phyloP scores from a whole-genome alignment of 805 yeast genomes.

The Candida nitratophila region DNA sequence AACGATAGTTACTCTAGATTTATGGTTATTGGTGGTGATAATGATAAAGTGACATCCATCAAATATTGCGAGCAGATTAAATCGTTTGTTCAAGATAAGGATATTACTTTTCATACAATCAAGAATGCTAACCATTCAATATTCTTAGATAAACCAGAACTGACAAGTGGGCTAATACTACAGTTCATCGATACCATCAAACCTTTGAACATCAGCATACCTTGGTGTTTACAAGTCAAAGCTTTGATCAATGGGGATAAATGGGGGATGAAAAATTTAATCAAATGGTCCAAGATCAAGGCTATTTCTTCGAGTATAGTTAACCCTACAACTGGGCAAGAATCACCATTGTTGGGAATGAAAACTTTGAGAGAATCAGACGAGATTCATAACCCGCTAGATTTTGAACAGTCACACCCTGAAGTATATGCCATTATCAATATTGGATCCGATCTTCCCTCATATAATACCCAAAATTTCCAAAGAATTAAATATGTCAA shows the following conservation, averaged over 20 bases:
- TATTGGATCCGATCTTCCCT: constrained; percentile 64
- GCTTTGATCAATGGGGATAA: constrained; percentile 62
- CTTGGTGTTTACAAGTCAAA: constrained; percentile 63
- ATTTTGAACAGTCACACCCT: constrained; percentile 42
- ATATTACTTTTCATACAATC: constrained; percentile 29
- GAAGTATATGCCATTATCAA: constrained; percentile 57
- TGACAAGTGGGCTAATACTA: constrained; percentile 52
- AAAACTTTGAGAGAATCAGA: constrained; percentile 68
- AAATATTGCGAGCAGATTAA: constrained; percentile 26
- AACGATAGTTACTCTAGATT: constrained; percentile 31
- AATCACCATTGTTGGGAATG: constrained; percentile 58
- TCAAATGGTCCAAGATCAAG: constrained; percentile 56
- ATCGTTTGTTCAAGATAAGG: constrained; percentile 14
- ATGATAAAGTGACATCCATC: constrained; percentile 49
- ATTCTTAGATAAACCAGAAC: constrained; percentile 56
- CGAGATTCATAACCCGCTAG: constrained; percentile 47
- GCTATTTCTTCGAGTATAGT: constrained; percentile 41
- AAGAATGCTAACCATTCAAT: constrained; percentile 59
- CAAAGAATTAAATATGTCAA: constrained; percentile 51
- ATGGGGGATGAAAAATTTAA: constrained; percentile 75
- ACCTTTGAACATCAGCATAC: constrained; percentile 52
- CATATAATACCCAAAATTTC: constrained; percentile 58
- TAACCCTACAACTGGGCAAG: constrained; percentile 22
- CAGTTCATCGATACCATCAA: constrained; percentile 44
- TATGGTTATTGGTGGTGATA: constrained; percentile 50